Percentiles rank a stretch among this genome's conserved stretches.
Conservation (phyloP, 768 basidiomycete species). For the Mycena latifolia region DNA sequence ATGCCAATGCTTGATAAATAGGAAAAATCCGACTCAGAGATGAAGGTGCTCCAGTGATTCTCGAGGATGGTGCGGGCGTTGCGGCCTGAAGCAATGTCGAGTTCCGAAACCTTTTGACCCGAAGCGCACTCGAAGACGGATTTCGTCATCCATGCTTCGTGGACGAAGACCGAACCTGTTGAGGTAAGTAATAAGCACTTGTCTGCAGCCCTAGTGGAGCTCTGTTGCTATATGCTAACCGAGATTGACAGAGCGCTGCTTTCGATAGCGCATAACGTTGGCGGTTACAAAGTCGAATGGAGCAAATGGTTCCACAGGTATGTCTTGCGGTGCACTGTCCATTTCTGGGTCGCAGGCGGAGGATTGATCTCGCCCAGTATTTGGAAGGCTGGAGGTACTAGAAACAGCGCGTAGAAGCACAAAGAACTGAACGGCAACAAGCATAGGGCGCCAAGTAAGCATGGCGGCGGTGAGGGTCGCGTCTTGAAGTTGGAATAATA, state of each 20-base stretch:
- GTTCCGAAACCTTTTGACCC: constrained; percentile 64
- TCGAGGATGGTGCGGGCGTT: constrained; percentile 69
- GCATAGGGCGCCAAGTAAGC: background rate
- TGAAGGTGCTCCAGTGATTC: constrained; percentile 83
- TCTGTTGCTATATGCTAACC: background rate
- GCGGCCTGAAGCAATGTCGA: constrained; percentile 79
- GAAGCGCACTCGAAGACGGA: constrained; percentile 71
- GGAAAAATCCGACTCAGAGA: constrained; percentile 72
- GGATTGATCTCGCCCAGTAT: background rate
- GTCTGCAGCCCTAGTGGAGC: background rate
- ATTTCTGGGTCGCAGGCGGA: constrained; percentile 9
- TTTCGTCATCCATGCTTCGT: constrained; percentile 82
- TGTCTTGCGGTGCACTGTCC: constrained; percentile 8
- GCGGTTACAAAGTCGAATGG: constrained; percentile 64
- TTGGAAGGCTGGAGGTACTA: background rate
- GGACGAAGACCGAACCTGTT: constrained; percentile 72
- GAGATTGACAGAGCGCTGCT: constrained; percentile 74
- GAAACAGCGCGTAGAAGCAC: constrained; percentile 8
- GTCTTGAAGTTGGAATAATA: constrained; percentile 1
- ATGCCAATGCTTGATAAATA: constrained; percentile 76
- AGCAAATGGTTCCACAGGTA: constrained; percentile 52
- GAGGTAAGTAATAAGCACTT: too few relatives aligned
- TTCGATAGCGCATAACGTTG: constrained; percentile 68
- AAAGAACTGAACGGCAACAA: constrained; percentile 1
- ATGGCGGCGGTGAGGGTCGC: constrained; percentile 1